A percentile compares a stretch with the other conserved stretches of the same genome.
These are phyloP conservation scores for Fusarium ramigenum DNA, from an alignment of 2,329 filamentous ascomycete species.

Conservation along the genomic window DNA sequence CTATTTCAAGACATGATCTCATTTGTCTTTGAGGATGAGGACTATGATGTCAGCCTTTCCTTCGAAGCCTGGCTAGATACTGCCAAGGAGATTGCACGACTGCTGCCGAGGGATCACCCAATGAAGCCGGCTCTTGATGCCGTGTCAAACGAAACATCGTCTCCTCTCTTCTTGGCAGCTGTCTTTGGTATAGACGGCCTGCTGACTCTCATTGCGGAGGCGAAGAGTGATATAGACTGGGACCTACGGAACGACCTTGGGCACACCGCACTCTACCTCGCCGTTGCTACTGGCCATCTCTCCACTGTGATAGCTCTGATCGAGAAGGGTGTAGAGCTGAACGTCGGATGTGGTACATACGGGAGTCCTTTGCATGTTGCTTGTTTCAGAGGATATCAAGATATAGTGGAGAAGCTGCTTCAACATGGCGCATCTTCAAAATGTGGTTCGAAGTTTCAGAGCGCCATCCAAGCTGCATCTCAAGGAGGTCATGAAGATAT, in stretches of 20 bases:
- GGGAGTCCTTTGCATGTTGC: conserved; percentile 1
- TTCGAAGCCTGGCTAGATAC: background rate
- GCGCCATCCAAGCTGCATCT: background rate
- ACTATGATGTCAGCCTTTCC: background rate
- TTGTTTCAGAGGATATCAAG: background rate
- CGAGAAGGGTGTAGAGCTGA: background rate
- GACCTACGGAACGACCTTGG: background rate
- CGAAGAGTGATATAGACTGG: background rate
- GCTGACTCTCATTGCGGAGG: background rate
- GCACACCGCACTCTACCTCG: conserved; percentile 1
- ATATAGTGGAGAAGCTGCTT: background rate
- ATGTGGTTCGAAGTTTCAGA: background rate
- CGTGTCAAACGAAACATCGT: background rate
- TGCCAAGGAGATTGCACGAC: background rate
- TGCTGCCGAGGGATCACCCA: background rate
- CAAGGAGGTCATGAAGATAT: background rate
- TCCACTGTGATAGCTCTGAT: background rate
- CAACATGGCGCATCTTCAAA: background rate
- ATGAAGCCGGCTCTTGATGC: background rate
- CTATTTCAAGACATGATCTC: background rate
- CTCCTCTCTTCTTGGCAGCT: background rate
- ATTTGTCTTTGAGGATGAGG: background rate
- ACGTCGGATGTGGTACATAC: background rate
- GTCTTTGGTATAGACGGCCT: background rate
- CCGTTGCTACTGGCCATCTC: background rate